phyloP scores from a whole-genome alignment of 129 eudicot species.

The Flaveria linearis region DNA sequence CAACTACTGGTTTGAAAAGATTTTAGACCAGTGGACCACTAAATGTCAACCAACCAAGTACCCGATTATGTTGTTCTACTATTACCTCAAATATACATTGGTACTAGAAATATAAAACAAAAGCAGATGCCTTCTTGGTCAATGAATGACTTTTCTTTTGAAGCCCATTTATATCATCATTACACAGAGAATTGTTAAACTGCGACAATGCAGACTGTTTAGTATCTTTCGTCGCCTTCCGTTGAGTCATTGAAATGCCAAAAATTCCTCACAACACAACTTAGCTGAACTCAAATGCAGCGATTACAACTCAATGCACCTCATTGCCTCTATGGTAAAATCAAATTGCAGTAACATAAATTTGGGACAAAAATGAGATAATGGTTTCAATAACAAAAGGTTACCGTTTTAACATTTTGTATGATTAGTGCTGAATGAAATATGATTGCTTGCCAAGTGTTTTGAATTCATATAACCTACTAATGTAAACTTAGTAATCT shows the following conservation, averaged over 20 bases:
- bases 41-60: too few species aligned
- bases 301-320: too few species aligned
- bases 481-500: background rate
- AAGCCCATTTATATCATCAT: conserved; percentile 29
- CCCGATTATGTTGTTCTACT: too few species aligned
- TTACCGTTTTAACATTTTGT: background rate
- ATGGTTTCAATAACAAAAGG: too few species aligned
- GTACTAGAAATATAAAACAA: background rate
- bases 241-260: conserved; percentile 42
- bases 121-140: conserved; percentile 48
- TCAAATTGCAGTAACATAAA: background rate
- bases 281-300: background rate
- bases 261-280: conserved; percentile 9
- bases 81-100: too few species aligned
- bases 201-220: conserved; percentile 37
- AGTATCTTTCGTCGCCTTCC: conserved; percentile 37
- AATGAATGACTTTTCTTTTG: conserved; percentile 32
- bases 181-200: conserved; percentile 5
- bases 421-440: background rate
- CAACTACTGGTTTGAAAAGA: too few species aligned
- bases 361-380: background rate
- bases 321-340: too few species aligned
- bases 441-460: background rate
- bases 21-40: too few species aligned
- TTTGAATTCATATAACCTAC: background rate